phyloP scores from a whole-genome alignment of 179 eudicot species.

The Actinidia chinensis region DNA sequence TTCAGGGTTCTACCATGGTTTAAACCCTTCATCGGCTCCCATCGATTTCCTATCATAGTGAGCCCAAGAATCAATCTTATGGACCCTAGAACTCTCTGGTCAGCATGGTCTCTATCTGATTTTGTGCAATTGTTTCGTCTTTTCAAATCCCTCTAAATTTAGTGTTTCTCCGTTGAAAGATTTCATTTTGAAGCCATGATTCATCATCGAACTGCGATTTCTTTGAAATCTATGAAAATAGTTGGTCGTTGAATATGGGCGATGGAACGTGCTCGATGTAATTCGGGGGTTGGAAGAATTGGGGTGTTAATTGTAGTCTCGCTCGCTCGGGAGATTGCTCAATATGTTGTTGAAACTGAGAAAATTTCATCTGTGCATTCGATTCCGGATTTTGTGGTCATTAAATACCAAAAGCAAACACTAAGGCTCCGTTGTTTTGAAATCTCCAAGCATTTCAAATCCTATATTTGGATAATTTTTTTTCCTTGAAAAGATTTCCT shows the following conservation, averaged over 20 bases:
- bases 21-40: neutral
- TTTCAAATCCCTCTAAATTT: neutral
- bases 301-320: slow-evolving; percentile 42
- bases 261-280: slow-evolving; percentile 66
- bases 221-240: neutral
- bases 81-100: slow-evolving; percentile 15
- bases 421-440: too few species aligned
- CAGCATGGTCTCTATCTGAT: neutral
- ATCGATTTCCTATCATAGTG: neutral
- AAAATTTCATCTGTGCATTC: slow-evolving; percentile 52
- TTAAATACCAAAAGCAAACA: slow-evolving; percentile 28
- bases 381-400: slow-evolving; percentile 51
- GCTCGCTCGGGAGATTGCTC: slow-evolving; percentile 46
- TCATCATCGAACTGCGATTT: slow-evolving; percentile 3
- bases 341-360: slow-evolving; percentile 43
- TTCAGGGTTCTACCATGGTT: slow-evolving; percentile 14
- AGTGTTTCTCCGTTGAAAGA: neutral
- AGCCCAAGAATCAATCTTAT: neutral
- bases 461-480: too few species aligned
- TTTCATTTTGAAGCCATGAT: neutral
- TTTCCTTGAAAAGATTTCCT: too few species aligned
- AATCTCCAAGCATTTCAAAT: too few species aligned
- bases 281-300: slow-evolving; percentile 65
- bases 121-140: slow-evolving; percentile 3
- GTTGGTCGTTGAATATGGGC: slow-evolving; percentile 47